phyloP scores from a whole-genome alignment of 352 stramenopile genomes.

The Phytophthora litchii region DNA sequence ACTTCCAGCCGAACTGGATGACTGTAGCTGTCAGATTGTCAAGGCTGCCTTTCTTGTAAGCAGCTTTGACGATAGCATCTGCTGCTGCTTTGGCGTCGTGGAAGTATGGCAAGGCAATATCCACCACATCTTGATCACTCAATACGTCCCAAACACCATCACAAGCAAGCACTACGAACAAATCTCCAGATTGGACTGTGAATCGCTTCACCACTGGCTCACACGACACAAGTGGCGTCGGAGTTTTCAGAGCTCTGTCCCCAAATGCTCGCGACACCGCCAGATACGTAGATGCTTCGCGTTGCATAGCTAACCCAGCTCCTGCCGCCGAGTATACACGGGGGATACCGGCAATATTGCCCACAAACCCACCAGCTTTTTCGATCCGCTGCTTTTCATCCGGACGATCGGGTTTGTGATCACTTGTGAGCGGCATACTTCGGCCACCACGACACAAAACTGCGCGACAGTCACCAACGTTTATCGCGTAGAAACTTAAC shows the following conservation, averaged over 20 bases:
- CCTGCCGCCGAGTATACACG: slow-evolving; percentile 61
- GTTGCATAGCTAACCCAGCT: slow-evolving; percentile 37
- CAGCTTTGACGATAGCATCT: slow-evolving; percentile 57
- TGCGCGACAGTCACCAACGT: slow-evolving; percentile 68
- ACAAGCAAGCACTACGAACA: slow-evolving; percentile 65
- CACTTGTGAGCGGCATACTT: slow-evolving; percentile 50
- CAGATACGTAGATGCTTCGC: slow-evolving; percentile 46
- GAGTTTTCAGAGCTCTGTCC: slow-evolving; percentile 57
- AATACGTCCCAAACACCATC: slow-evolving; percentile 72
- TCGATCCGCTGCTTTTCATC: slow-evolving; percentile 61
- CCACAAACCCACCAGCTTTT: slow-evolving; percentile 55
- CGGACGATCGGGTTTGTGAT: slow-evolving; percentile 62
- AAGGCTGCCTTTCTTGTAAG: slow-evolving; percentile 55
- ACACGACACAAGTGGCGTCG: slow-evolving; percentile 52
- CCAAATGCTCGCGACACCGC: slow-evolving; percentile 69
- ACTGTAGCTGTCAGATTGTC: slow-evolving; percentile 69
- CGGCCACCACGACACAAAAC: slow-evolving; percentile 53
- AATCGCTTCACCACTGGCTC: slow-evolving; percentile 53
- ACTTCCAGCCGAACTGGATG: slow-evolving; percentile 54
- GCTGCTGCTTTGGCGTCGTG: slow-evolving; percentile 48
- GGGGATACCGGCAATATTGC: slow-evolving; percentile 47
- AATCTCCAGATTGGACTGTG: slow-evolving; percentile 43
- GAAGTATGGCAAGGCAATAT: slow-evolving; percentile 49
- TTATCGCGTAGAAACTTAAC: slow-evolving; percentile 57
- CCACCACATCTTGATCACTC: slow-evolving; percentile 61